Base-by-base conservation (phyloP, 1,284 basidiomycete genomes). In the Ustilago xerochloae region DNA sequence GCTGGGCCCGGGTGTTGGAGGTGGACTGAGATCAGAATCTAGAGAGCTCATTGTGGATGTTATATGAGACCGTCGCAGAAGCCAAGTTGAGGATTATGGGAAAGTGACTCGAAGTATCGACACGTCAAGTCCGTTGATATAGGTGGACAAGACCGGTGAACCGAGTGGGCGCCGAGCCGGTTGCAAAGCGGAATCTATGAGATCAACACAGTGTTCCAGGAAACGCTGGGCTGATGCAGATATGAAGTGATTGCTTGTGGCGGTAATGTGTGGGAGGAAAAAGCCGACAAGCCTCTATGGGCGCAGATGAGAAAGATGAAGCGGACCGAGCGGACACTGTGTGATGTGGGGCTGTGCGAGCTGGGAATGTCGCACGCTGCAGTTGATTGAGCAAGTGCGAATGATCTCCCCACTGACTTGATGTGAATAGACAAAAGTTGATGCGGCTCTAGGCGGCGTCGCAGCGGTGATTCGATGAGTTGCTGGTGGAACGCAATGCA, bases 1-100 rank as follows among this genome's bases (percentile, higher is more conserved):
- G 61, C 65, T 74, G 1, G 71, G 71, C 9, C 71, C 66, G 10
- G 71, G 66, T 12, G 71, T 68, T 5, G 65, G 66, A 9, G 71
- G 71, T 32, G 70, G 70, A 43, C 63, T 72, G 41, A 43, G 48
- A 32, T 69, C 53, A 18, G 41, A 33, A 9, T 60, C 18, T 28
- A 32, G 9, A 9, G 35, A 16, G 13, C 52, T 53, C 65, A 68
- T 68, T 20, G 49, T 52, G 50, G 43, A 3, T 29, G 12, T 16
- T 15, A 32, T 20, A 18, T 41, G 16, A 38, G 7, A 9, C 32
- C 8, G 18, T 6, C 13, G n/a, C n/a, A n/a, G n/a, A n/a, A n/a
- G n/a, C n/a, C n/a, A 24, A 10, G 33, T 35, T 7, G 6, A 12
- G 24, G 22, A 20, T 20, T 4, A 7, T 24, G n/a, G n/a, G 20